Conservation (phyloP, 495 filamentous ascomycete species). For the Cetradonia linearis region DNA sequence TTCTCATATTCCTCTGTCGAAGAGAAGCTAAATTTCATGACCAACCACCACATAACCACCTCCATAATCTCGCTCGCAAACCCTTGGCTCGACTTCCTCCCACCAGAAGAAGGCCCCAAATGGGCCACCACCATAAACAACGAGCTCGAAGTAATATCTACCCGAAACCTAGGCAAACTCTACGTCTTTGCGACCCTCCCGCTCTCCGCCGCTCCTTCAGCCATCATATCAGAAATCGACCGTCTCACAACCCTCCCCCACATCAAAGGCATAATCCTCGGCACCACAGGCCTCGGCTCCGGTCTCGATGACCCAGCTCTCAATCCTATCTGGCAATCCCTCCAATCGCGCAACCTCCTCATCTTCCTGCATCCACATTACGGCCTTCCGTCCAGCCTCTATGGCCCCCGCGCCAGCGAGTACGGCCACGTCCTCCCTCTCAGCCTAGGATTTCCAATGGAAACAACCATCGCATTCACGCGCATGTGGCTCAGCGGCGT, state of each 20-base stretch:
- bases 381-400: conserved; percentile 69
- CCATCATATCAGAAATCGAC: conserved; percentile 54
- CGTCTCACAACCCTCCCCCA: conserved; percentile 47
- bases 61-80: conserved; percentile 89
- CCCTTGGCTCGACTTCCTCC: conserved; percentile 88
- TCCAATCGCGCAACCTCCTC: conserved; percentile 52
- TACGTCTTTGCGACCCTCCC: conserved; percentile 79
- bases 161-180: conserved; percentile 45
- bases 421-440: conserved; percentile 88
- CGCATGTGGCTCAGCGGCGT: conserved; percentile 78
- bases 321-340: conserved; percentile 56
- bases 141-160: conserved; percentile 62
- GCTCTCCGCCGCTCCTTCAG: conserved; percentile 52
- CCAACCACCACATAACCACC: conserved; percentile 65
- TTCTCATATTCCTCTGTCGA: conserved; percentile 59
- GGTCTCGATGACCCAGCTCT: conserved; percentile 73
- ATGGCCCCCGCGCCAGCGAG: conserved; percentile 54
- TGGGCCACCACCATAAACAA: conserved; percentile 62
- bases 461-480: conserved; percentile 85
- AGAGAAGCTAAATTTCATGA: conserved; percentile 80
- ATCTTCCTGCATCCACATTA: conserved; percentile 93
- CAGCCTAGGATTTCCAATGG: conserved; percentile 80
- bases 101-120: conserved; percentile 46
- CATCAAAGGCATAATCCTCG: conserved; percentile 78
- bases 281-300: conserved; percentile 68